Evolutionary conservation across 768 basidiomycete species (phyloP).

Genomic region (Cyclocybe aegerita): DNA sequence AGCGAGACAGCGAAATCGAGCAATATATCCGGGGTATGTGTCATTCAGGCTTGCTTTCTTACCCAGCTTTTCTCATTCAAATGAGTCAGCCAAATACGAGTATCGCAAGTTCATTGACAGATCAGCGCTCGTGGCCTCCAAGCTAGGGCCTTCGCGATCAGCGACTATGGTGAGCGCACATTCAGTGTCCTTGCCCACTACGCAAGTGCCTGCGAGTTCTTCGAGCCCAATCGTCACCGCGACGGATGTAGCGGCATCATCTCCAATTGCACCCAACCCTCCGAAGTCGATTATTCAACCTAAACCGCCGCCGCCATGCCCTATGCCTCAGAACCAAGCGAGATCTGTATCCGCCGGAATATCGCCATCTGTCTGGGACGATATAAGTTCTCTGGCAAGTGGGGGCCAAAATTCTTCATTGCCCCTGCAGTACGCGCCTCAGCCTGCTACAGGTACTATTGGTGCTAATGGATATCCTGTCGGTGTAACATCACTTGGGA

Average conservation of each 20-base stretch:
- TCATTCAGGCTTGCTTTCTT: background rate
- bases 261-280: constrained; percentile 1
- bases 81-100: constrained; percentile 71
- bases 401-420: constrained; percentile 49
- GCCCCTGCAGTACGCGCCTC: constrained; percentile 40
- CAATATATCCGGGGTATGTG: constrained; percentile 79
- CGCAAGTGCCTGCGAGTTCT: constrained; percentile 5
- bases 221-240: background rate
- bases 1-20: constrained; percentile 89
- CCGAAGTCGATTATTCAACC: constrained; percentile 12
- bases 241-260: constrained; percentile 3
- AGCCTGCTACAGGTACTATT: constrained; percentile 12
- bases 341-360: background rate
- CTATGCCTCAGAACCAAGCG: constrained; percentile 9
- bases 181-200: constrained; percentile 13
- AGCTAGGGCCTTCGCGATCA: constrained; percentile 44
- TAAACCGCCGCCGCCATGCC: constrained; percentile 6
- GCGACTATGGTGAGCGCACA: constrained; percentile 24
- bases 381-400: constrained; percentile 48
- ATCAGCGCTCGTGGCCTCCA: constrained; percentile 44
- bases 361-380: constrained; percentile 47
- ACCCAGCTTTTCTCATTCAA: background rate
- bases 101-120: constrained; percentile 65
- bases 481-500: constrained; percentile 20
- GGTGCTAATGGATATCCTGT: constrained; percentile 13